Conservation (phyloP, 2,329 filamentous ascomycete species). For the Fusarium sp. region DNA sequence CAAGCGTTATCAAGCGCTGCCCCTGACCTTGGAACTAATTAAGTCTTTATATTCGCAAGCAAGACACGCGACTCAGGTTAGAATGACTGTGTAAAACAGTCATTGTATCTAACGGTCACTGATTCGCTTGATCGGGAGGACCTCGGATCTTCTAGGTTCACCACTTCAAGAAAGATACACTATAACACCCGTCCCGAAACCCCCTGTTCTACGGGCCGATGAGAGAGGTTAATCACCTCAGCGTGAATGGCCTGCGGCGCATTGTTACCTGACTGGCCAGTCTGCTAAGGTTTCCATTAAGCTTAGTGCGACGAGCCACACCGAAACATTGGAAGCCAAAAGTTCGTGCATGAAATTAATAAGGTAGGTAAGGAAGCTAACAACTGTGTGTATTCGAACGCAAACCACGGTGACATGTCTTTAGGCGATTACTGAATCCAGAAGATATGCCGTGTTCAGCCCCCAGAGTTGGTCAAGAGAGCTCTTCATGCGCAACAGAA, state of each 20-base stretch:
- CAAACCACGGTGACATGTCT: neutral
- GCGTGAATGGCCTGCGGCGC: conserved; percentile 16
- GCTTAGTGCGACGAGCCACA: conserved; percentile 18
- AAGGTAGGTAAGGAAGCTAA: neutral
- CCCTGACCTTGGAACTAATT: conserved; percentile 28
- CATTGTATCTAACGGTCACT: neutral
- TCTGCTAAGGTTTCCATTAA: conserved; percentile 19
- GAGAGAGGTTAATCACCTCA: conserved; percentile 10
- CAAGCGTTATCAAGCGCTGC: conserved; percentile 24
- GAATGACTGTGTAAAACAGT: neutral
- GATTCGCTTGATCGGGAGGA: conserved; percentile 6
- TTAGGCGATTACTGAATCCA: neutral
- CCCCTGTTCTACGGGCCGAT: conserved; percentile 18
- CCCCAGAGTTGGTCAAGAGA: neutral
- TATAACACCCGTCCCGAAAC: neutral
- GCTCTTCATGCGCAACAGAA: neutral
- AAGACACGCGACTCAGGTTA: conserved; percentile 4
- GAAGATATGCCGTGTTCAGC: neutral
- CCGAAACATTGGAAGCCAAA: neutral
- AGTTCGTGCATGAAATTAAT: neutral
- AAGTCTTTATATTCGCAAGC: neutral
- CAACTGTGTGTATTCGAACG: neutral
- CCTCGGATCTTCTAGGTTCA: neutral
- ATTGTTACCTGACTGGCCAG: conserved; percentile 9
- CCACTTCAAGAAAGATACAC: neutral